Conservation (phyloP, 495 filamentous ascomycete genomes). For the Annulohypoxylon bovei region DNA sequence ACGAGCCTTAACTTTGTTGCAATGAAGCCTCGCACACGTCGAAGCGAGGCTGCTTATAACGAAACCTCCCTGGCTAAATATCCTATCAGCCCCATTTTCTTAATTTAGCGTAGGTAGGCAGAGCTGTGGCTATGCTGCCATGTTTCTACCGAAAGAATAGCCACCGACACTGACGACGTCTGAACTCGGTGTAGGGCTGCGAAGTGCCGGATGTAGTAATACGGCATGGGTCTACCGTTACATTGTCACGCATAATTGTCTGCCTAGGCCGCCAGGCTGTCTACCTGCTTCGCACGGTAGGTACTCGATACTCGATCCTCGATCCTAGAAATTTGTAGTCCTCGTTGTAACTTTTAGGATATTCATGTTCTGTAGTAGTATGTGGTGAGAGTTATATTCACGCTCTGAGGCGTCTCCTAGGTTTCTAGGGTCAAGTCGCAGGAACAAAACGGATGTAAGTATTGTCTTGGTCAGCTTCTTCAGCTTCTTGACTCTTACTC, state of each 20-base stretch:
- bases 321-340: too few species aligned
- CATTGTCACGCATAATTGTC: constrained; percentile 19
- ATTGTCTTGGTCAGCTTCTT: background rate
- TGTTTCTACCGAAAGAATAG: background rate
- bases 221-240: constrained; percentile 29
- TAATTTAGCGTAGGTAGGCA: background rate
- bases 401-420: background rate
- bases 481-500: background rate
- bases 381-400: background rate
- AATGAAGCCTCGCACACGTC: too few species aligned
- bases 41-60: too few species aligned
- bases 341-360: too few species aligned
- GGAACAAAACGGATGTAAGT: background rate
- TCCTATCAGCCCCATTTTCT: background rate
- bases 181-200: constrained; percentile 28
- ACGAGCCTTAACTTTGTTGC: too few species aligned
- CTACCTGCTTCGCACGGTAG: background rate
- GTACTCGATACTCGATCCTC: background rate
- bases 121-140: background rate
- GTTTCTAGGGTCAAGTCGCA: too few species aligned
- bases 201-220: constrained; percentile 31
- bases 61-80: too few species aligned
- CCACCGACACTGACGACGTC: background rate
- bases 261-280: background rate
- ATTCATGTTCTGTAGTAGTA: too few species aligned